phyloP scores from a whole-genome alignment of 768 basidiomycete species.

The Phylloporus rhodoxanthus region DNA sequence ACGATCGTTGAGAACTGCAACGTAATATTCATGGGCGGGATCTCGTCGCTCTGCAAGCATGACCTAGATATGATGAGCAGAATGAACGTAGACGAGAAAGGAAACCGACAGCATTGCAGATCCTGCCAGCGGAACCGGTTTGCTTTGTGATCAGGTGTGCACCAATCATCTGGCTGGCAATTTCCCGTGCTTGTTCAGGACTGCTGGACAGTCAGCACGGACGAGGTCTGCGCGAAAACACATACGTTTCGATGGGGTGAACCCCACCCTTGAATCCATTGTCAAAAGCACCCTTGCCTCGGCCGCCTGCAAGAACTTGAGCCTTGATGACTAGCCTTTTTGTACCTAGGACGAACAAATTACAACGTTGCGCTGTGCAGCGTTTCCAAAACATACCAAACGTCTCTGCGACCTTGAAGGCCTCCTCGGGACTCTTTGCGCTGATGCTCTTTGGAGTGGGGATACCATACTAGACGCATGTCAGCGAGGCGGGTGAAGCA shows the following conservation, averaged over 20 bases:
- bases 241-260: constrained; percentile 82
- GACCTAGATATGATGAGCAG: constrained; percentile 49
- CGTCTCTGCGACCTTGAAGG: constrained; percentile 79
- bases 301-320: constrained; percentile 96
- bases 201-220: constrained; percentile 35
- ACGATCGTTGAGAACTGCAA: constrained; percentile 95
- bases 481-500: background rate
- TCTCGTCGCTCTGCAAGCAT: constrained; percentile 96
- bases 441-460: constrained; percentile 88
- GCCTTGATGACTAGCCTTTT: constrained; percentile 93
- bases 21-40: constrained; percentile 95
- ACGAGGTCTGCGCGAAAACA: background rate
- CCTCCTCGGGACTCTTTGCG: constrained; percentile 86
- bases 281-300: constrained; percentile 96
- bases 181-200: constrained; percentile 82
- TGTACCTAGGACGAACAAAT: constrained; percentile 42
- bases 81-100: background rate
- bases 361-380: background rate
- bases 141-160: constrained; percentile 97
- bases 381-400: constrained; percentile 56
- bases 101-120: constrained; percentile 85
- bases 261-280: constrained; percentile 97
- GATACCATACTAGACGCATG: constrained; percentile 77
- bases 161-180: constrained; percentile 90
- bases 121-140: constrained; percentile 84